Conservation (phyloP, 768 basidiomycete species). For the Glaciozyma martinii region DNA sequence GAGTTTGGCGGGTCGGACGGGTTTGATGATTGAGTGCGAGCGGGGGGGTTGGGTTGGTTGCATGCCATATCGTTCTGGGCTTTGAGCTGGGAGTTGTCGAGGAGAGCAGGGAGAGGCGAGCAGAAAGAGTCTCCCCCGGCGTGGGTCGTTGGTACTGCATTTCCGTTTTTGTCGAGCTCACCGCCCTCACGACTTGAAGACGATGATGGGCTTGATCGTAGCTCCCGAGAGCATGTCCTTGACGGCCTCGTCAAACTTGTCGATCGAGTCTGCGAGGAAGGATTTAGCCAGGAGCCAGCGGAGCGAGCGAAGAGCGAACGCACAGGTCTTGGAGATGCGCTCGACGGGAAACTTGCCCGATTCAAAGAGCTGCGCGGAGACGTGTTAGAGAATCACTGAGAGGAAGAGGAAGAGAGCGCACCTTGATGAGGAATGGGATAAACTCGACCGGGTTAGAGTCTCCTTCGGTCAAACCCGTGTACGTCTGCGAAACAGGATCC, state of each 20-base stretch:
- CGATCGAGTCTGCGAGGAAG: slow-evolving; percentile 11
- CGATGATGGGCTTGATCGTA: slow-evolving; percentile 35
- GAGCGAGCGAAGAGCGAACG: too few relatives aligned
- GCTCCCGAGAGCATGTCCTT: slow-evolving; percentile 29
- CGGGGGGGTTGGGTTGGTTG: too few relatives aligned
- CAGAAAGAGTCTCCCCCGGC: too few relatives aligned
- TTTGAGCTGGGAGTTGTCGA: too few relatives aligned
- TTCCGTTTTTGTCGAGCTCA: too few relatives aligned
- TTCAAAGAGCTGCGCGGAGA: slow-evolving; percentile 14
- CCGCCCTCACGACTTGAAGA: slow-evolving; percentile 9
- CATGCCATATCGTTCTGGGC: too few relatives aligned
- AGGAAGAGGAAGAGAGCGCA: neutral
- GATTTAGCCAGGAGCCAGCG: too few relatives aligned
- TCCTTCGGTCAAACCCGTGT: slow-evolving; percentile 27
- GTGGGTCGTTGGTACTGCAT: too few relatives aligned
- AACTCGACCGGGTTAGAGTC: slow-evolving; percentile 30
- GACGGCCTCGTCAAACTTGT: slow-evolving; percentile 32
- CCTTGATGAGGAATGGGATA: slow-evolving; percentile 30
- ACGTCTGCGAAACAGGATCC: neutral
- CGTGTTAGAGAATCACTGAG: neutral
- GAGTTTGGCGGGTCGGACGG: too few relatives aligned
- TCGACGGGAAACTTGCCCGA: slow-evolving; percentile 36
- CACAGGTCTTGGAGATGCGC: slow-evolving; percentile 25
- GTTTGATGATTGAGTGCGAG: too few relatives aligned
- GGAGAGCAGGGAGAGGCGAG: too few relatives aligned